A percentile compares a stretch with the other conserved stretches of the same genome.
Evolutionary conservation across 768 basidiomycete genomes (phyloP).

Genomic region (Termitomyces sp.): DNA sequence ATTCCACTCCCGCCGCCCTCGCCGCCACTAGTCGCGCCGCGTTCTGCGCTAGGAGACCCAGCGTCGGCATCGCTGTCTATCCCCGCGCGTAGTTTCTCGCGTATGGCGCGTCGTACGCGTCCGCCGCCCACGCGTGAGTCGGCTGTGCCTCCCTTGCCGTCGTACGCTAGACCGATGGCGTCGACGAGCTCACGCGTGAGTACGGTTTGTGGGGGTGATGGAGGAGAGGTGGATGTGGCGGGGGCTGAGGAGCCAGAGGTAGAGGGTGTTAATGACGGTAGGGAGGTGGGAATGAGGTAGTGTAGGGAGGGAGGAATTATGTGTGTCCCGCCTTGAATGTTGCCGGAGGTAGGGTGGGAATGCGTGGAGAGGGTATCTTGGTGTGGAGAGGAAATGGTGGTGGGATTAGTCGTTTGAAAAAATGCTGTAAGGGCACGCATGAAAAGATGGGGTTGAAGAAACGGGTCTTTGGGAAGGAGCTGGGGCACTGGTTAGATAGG

Average conservation of each 20-base stretch:
- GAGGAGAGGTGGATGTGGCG: constrained; percentile 12
- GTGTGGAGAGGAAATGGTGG: constrained; percentile 1
- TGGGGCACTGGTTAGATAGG: constrained; percentile 5
- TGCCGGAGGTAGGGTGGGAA: not conserved
- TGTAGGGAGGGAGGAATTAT: constrained; percentile 6
- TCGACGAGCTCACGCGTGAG: constrained; percentile 45
- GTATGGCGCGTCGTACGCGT: constrained; percentile 42
- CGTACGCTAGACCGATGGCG: constrained; percentile 42
- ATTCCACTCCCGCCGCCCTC: constrained; percentile 16
- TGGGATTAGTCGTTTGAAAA: constrained; percentile 19
- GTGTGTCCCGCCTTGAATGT: not conserved
- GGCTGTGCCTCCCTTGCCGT: constrained; percentile 36
- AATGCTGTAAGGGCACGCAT: constrained; percentile 41
- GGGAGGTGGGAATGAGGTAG: constrained; percentile 8
- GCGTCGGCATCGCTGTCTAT: constrained; percentile 23
- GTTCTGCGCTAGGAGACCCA: not conserved
- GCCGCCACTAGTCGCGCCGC: constrained; percentile 18
- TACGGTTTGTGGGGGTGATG: constrained; percentile 16
- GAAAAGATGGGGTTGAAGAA: constrained; percentile 63
- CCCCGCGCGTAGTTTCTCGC: constrained; percentile 42
- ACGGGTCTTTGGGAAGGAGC: constrained; percentile 70
- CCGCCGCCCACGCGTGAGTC: constrained; percentile 52
- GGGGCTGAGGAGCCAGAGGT: constrained; percentile 7
- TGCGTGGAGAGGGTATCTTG: constrained; percentile 5
- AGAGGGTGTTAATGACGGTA: constrained; percentile 2